Percentiles rank a stretch among this genome's conserved stretches.
Evolutionary conservation across 352 stramenopile species (phyloP).

Genomic region (Globisporangium rhizosaccharum): DNA sequence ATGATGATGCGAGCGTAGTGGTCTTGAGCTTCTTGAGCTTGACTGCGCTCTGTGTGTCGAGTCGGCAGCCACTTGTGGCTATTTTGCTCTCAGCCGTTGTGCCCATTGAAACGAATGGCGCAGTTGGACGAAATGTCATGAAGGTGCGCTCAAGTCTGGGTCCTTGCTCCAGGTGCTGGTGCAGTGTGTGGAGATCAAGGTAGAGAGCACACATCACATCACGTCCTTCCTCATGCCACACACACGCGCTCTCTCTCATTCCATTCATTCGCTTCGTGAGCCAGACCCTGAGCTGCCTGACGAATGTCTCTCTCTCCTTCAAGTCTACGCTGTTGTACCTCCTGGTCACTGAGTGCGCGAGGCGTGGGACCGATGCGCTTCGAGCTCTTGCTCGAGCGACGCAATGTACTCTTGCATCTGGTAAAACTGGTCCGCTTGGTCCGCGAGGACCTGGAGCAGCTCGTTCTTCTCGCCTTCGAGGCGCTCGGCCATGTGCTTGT

Average conservation of each 20-base stretch:
- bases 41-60: too few relatives aligned
- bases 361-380: constrained; percentile 23
- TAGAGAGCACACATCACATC: too few relatives aligned
- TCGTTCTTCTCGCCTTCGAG: constrained; percentile 75
- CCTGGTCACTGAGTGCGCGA: background rate
- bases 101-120: background rate
- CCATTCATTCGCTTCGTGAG: too few relatives aligned
- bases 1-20: too few relatives aligned
- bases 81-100: background rate
- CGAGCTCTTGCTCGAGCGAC: constrained; percentile 56
- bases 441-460: constrained; percentile 58
- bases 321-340: background rate
- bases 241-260: background rate
- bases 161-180: too few relatives aligned
- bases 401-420: constrained; percentile 74
- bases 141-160: too few relatives aligned
- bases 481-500: constrained; percentile 76
- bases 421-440: constrained; percentile 68
- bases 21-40: background rate
- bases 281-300: too few relatives aligned
- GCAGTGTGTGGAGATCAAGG: too few relatives aligned
- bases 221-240: too few relatives aligned
- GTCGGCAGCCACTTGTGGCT: background rate
- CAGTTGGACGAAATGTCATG: too few relatives aligned
- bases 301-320: too few relatives aligned